Evolutionary conservation across 2,329 filamentous ascomycete species (phyloP).

Genomic region (Talaromyces sp.): DNA sequence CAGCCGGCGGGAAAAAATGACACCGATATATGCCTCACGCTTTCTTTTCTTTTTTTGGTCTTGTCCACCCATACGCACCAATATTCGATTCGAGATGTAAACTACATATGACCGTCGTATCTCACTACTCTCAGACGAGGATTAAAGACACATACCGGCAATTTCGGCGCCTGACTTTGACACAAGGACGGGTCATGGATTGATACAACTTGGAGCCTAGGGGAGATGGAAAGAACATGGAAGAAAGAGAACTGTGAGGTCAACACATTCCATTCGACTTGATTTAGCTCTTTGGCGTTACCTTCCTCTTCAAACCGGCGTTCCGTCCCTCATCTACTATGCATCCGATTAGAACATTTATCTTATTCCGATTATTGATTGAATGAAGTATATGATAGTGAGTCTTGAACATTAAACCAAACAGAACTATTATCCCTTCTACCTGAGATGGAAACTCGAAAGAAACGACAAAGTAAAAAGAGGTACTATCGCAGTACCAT

Average conservation of each 20-base stretch:
- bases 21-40: neutral
- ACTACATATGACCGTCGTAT: neutral
- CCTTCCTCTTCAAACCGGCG: neutral
- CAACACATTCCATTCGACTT: constrained; percentile 1
- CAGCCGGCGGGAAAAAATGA: constrained; percentile 37
- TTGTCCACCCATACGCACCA: constrained; percentile 14
- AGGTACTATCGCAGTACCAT: neutral
- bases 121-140: neutral
- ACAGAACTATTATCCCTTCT: constrained; percentile 7
- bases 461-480: neutral
- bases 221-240: neutral
- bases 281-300: constrained; percentile 7
- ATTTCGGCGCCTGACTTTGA: neutral
- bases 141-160: neutral
- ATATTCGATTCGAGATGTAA: neutral
- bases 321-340: neutral
- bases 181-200: neutral
- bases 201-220: neutral
- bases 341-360: neutral
- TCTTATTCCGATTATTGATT: neutral
- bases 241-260: neutral
- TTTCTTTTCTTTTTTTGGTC: neutral
- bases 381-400: constrained; percentile 11
- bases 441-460: constrained; percentile 7
- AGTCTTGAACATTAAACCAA: constrained; percentile 4